phyloP scores from a whole-genome alignment of 2,329 filamentous ascomycete species.

The Aspergillus terreus region DNA sequence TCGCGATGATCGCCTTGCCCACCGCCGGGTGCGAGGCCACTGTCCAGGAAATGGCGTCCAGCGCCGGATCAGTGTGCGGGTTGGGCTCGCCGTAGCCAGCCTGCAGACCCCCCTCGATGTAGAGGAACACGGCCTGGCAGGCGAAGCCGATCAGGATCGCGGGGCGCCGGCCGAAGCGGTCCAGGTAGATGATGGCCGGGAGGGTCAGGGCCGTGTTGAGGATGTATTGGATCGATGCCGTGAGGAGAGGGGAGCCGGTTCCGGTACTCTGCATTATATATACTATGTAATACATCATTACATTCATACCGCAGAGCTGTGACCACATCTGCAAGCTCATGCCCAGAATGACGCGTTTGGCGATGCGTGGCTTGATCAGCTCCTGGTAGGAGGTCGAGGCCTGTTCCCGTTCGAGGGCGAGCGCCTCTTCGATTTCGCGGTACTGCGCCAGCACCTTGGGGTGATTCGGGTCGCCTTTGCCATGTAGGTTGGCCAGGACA shows the following conservation, averaged over 20 bases:
- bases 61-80: slow-evolving; percentile 2
- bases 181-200: slow-evolving; percentile 68
- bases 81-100: slow-evolving; percentile 18
- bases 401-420: slow-evolving; percentile 69
- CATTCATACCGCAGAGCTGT: slow-evolving; percentile 71
- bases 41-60: slow-evolving; percentile 17
- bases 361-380: slow-evolving; percentile 66
- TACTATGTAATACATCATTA: slow-evolving; percentile 64
- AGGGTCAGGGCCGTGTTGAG: slow-evolving; percentile 77
- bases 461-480: slow-evolving; percentile 59
- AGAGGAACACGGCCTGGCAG: slow-evolving; percentile 52
- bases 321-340: slow-evolving; percentile 71
- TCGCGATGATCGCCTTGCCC: slow-evolving; percentile 23
- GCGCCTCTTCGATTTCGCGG: slow-evolving; percentile 66
- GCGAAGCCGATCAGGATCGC: slow-evolving; percentile 61
- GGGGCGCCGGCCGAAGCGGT: slow-evolving; percentile 67
- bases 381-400: slow-evolving; percentile 66
- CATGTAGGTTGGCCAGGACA: slow-evolving; percentile 56
- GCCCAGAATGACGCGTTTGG: slow-evolving; percentile 67
- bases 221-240: slow-evolving; percentile 67
- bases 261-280: slow-evolving; percentile 63
- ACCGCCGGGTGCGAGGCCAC: slow-evolving; percentile 15
- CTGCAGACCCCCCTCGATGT: slow-evolving; percentile 37
- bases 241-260: slow-evolving; percentile 56
- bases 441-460: slow-evolving; percentile 65